phyloP scores from a whole-genome alignment of 805 yeast genomes.

The Zygoascus ofunaensis region DNA sequence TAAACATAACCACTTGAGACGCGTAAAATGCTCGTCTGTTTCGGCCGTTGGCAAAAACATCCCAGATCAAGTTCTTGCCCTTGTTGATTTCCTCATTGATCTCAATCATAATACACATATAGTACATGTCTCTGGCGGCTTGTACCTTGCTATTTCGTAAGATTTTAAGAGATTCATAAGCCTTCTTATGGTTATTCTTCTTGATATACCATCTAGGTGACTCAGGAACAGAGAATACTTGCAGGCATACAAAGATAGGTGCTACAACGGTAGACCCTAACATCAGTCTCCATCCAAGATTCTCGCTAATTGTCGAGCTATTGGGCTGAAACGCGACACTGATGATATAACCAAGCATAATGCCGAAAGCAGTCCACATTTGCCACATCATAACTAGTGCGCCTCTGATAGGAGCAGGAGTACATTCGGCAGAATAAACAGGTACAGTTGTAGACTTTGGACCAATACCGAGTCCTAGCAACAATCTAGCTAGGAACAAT shows the following conservation, averaged over 20 bases:
- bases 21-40: slow-evolving; percentile 77
- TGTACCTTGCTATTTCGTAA: slow-evolving; percentile 41
- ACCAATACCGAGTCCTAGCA: slow-evolving; percentile 59
- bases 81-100: slow-evolving; percentile 30
- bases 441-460: slow-evolving; percentile 61
- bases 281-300: slow-evolving; percentile 51
- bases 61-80: slow-evolving; percentile 29
- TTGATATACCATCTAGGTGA: slow-evolving; percentile 63
- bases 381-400: slow-evolving; percentile 66
- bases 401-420: slow-evolving; percentile 53
- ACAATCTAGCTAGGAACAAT: slow-evolving; percentile 48
- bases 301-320: slow-evolving; percentile 30
- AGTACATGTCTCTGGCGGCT: slow-evolving; percentile 60
- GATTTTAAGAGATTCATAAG: slow-evolving; percentile 39
- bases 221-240: slow-evolving; percentile 54
- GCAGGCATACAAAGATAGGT: slow-evolving; percentile 42
- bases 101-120: slow-evolving; percentile 44
- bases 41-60: slow-evolving; percentile 59
- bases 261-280: slow-evolving; percentile 56
- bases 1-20: slow-evolving; percentile 74
- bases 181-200: slow-evolving; percentile 40
- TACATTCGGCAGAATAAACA: slow-evolving; percentile 53
- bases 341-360: slow-evolving; percentile 56
- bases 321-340: slow-evolving; percentile 48
- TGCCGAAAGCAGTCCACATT: slow-evolving; percentile 67